Evolutionary conservation across 257 asterid species (phyloP).

Genomic region (Asclepias syriaca): DNA sequence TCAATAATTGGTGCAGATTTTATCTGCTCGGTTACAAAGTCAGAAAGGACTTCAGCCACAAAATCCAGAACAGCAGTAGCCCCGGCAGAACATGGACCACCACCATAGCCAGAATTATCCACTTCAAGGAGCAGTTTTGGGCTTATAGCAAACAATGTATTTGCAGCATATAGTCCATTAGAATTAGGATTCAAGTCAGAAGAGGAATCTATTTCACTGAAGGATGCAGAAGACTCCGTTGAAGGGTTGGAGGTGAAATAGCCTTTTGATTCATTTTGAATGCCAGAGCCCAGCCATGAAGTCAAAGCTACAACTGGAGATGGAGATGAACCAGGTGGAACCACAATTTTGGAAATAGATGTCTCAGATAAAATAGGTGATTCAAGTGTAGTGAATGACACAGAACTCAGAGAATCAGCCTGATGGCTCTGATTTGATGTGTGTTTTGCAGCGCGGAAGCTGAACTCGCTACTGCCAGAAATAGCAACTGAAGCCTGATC

Average conservation of each 20-base stretch:
- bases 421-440: slow-evolving; percentile 38
- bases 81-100: slow-evolving; percentile 99
- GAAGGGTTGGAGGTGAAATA: slow-evolving; percentile 54
- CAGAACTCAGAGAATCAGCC: slow-evolving; percentile 58
- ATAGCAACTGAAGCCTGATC: slow-evolving; percentile 50
- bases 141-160: slow-evolving; percentile 40
- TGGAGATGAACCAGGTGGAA: slow-evolving; percentile 50
- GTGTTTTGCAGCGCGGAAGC: slow-evolving; percentile 45
- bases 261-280: slow-evolving; percentile 53
- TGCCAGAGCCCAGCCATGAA: slow-evolving; percentile 77
- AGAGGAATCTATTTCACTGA: slow-evolving; percentile 48
- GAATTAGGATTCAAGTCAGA: slow-evolving; percentile 48
- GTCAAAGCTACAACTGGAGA: slow-evolving; percentile 89
- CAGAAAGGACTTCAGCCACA: slow-evolving; percentile 90
- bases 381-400: slow-evolving; percentile 40
- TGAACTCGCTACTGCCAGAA: slow-evolving; percentile 50
- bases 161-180: slow-evolving; percentile 53
- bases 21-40: slow-evolving; percentile 75
- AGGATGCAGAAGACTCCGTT: slow-evolving; percentile 52
- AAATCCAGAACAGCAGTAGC: slow-evolving; percentile 92
- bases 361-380: slow-evolving; percentile 73
- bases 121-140: slow-evolving; percentile 82
- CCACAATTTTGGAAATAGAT: slow-evolving; percentile 51
- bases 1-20: slow-evolving; percentile 65
- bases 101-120: slow-evolving; percentile 95